Evolutionary conservation across 1,139 yeast genomes (phyloP), one percentile per base, ranked within the genome.

Genomic region (Blastobotrys apis): DNA sequence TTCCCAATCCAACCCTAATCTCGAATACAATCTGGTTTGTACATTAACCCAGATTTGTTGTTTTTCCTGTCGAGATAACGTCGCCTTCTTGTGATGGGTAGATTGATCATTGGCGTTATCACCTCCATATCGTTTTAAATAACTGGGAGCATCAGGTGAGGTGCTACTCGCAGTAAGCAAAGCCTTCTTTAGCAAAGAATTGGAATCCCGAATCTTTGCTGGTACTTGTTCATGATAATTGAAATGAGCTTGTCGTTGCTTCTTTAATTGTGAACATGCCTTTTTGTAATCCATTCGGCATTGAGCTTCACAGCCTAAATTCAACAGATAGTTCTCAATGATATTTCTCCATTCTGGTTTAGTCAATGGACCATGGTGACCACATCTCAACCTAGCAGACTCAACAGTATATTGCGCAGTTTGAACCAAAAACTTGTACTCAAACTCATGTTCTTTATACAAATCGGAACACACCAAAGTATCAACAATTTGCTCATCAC

Each of bases 261-360:
- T 63, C 51, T 73, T 66, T 42, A 62, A 48, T 31, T 53, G 67
- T 26, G 69, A 60, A 51, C 80, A 74, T 23, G 66, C 62, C 45
- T 66, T 65, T 54, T 75, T 76, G 57, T 77, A 80, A 55, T 80
- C 84, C 34, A 66, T 64, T 25, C 84, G 69, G 53, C 84, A 80
- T 57, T 81, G 85, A 10, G 81, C 80, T 56, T 81, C 87, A 39
- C 82, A 82, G 2, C 78, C 85, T 29, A 81, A 67, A 57, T 79
- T 80, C 34, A 81, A 62, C 40, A 80, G 57, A 56, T 75, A 81
- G 62, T 80, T 80, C 52, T 81, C 87, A 49, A 81, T 77, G 23
- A 81, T 73, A 57, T 80, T 78, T 53, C 86, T 66, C 84, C 86
- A 80, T 59, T 80, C 84, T 19, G 78, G 75, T 52, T 73, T 70